These are phyloP conservation scores for Combretum micranthum DNA, from an alignment of 345 rosid genomes.

Conservation along the genomic window DNA sequence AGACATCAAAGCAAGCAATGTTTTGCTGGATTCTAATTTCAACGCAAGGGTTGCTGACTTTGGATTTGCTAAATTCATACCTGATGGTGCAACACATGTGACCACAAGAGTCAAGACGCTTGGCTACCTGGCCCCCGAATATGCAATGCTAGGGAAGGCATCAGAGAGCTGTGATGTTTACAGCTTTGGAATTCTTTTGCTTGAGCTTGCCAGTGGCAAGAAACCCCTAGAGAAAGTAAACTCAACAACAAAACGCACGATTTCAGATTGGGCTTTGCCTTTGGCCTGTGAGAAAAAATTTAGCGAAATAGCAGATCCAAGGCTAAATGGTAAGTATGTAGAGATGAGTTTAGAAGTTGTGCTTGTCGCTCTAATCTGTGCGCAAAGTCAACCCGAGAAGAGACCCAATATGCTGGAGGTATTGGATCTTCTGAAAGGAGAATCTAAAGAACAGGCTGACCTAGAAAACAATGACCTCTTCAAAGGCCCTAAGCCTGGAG, in stretches of 20 bases:
- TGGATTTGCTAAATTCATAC: slow-evolving; percentile 69
- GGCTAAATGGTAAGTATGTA: slow-evolving; percentile 41
- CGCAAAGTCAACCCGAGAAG: slow-evolving; percentile 49
- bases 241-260: slow-evolving; percentile 29
- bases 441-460: slow-evolving; percentile 41
- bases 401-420: slow-evolving; percentile 68
- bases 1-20: slow-evolving; percentile 78
- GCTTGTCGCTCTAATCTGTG: slow-evolving; percentile 45
- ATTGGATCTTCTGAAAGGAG: slow-evolving; percentile 56
- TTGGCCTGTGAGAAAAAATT: slow-evolving; percentile 47
- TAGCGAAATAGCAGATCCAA: slow-evolving; percentile 57
- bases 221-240: slow-evolving; percentile 47
- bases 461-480: slow-evolving; percentile 66
- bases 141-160: slow-evolving; percentile 73
- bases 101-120: slow-evolving; percentile 74
- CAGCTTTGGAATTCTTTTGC: slow-evolving; percentile 72
- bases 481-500: slow-evolving; percentile 21
- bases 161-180: slow-evolving; percentile 78
- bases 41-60: slow-evolving; percentile 78
- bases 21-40: slow-evolving; percentile 60
- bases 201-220: slow-evolving; percentile 69
- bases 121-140: slow-evolving; percentile 78
- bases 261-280: slow-evolving; percentile 66
- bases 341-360: slow-evolving; percentile 51
- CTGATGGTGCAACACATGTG: slow-evolving; percentile 75